Conservation (phyloP, 2,329 filamentous ascomycete genomes). For the Verticillium alfalfae region DNA sequence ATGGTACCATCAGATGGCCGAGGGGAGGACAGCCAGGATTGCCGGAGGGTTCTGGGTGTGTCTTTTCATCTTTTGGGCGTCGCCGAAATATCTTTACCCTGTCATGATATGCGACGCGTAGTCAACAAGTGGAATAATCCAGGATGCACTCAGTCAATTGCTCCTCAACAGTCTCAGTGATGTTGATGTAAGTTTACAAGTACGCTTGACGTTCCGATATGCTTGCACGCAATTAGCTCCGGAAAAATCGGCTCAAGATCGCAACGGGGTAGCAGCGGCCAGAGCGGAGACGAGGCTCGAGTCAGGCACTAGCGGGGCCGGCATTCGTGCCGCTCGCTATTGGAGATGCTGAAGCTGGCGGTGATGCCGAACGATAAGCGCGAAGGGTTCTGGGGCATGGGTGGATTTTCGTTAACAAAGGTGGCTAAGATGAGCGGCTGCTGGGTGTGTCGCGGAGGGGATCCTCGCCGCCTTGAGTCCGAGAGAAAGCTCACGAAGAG, state of each 20-base stretch:
- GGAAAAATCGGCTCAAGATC: neutral
- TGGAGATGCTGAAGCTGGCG: neutral
- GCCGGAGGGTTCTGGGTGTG: slow-evolving; percentile 6
- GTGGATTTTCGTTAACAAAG: too few relatives aligned
- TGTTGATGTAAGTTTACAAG: neutral
- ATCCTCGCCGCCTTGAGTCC: neutral
- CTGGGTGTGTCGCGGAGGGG: neutral
- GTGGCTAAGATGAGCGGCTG: too few relatives aligned
- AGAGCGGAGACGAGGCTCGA: neutral
- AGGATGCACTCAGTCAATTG: neutral
- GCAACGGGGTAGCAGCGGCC: neutral
- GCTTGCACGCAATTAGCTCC: neutral
- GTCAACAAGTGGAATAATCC: neutral
- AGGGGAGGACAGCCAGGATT: slow-evolving; percentile 1
- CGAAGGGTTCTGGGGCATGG: neutral
- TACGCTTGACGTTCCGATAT: neutral
- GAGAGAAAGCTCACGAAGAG: neutral
- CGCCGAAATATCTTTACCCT: neutral
- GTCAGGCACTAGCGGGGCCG: neutral
- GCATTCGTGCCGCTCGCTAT: neutral
- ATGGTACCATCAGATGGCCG: slow-evolving; percentile 2
- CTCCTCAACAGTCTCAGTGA: neutral
- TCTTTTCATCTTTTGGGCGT: slow-evolving; percentile 3
- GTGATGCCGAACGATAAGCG: neutral
- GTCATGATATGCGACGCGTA: neutral